Evolutionary conservation across 2,329 filamentous ascomycete species (phyloP).

Genomic region (Rhexocercosporidium sp.): DNA sequence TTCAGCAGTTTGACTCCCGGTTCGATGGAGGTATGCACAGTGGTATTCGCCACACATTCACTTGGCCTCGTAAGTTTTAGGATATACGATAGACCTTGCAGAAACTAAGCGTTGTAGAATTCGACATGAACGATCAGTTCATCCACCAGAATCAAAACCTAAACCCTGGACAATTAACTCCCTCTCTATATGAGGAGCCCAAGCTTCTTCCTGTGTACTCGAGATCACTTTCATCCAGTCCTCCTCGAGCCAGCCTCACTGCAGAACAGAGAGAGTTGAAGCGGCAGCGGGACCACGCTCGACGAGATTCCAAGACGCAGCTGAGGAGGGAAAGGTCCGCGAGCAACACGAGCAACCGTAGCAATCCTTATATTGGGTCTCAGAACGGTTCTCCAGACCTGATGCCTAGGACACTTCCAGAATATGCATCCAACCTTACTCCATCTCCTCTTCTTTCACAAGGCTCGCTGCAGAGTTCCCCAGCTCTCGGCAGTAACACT

Average conservation of each 20-base stretch:
- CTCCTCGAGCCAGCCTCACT: conserved; percentile 58
- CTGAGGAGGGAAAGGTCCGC: conserved; percentile 51
- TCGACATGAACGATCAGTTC: conserved; percentile 40
- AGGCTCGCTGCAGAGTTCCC: conserved; percentile 36
- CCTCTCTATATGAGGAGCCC: conserved; percentile 37
- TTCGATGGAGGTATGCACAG: conserved; percentile 37
- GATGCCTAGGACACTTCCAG: conserved; percentile 38
- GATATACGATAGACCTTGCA: background rate
- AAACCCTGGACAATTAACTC: conserved; percentile 35
- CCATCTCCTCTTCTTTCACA: conserved; percentile 41
- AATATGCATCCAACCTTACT: conserved; percentile 39
- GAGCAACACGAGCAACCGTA: conserved; percentile 43
- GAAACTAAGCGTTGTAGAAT: conserved; percentile 36
- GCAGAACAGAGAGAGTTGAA: conserved; percentile 67
- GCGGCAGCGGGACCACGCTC: conserved; percentile 63
- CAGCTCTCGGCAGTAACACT: conserved; percentile 33
- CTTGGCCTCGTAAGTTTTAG: conserved; percentile 41
- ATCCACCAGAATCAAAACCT: conserved; percentile 37
- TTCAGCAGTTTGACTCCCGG: conserved; percentile 41
- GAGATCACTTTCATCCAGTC: conserved; percentile 56
- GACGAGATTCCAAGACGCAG: conserved; percentile 63
- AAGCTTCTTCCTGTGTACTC: conserved; percentile 41
- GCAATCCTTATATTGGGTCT: conserved; percentile 42
- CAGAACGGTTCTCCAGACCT: conserved; percentile 42
- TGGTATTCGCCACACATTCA: conserved; percentile 38